Base-by-base conservation (phyloP, 2,329 filamentous ascomycete species). In the Aspergillus ruber region DNA sequence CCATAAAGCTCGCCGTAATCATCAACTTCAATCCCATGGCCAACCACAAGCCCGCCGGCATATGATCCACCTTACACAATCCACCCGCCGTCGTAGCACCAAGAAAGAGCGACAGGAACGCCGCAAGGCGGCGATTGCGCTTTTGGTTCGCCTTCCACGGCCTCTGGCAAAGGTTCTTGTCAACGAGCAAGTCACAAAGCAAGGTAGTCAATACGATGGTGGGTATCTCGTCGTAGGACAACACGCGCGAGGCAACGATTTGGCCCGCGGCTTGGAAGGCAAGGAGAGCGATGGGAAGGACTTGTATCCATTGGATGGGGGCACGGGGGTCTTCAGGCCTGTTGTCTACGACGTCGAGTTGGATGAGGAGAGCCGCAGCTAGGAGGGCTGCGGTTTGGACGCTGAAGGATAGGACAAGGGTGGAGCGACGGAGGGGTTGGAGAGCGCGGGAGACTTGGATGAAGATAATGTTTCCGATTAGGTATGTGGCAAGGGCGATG, bases 261-360 rank as follows among this genome's bases (percentile, higher is more conserved):
- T 67, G 65, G 6, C 66, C 66, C 0, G 59, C 61, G 4, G 62
- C 56, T 50, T 67, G 61, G 45, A 68, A 66, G 13, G 63, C 56
- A 3, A 68, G 55, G 0, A 68, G 44, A 6, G 56, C 48, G 23
- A 68, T 58, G 3, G 65, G 59, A 4, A 63, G 43, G n/a, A 64
- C 45, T 45, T 60, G 55, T 27, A 54, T 45, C 57, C 56, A 59
- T n/a, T 53, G 45, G 32, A 55, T 49, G 4, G 40, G 13, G 13
- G 21, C 10, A 13, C 25, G 20, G 4, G n/a, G 40, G 21, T 25
- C 25, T n/a, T 15, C 15, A n/a, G 51, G 46, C 18, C 42, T 35
- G 3, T 46, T 47, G 13, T 61, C 50, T 4, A 65, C 56, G 8
- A 10, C 17, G 17, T 21, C 5, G 8, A 20, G 10, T 39, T 39